A percentile compares a stretch with the other conserved stretches of the same genome.
Evolutionary conservation across 225 moss, liverwort and hornwort genomes (phyloP).

Genomic region (Marchantia polymorpha): DNA sequence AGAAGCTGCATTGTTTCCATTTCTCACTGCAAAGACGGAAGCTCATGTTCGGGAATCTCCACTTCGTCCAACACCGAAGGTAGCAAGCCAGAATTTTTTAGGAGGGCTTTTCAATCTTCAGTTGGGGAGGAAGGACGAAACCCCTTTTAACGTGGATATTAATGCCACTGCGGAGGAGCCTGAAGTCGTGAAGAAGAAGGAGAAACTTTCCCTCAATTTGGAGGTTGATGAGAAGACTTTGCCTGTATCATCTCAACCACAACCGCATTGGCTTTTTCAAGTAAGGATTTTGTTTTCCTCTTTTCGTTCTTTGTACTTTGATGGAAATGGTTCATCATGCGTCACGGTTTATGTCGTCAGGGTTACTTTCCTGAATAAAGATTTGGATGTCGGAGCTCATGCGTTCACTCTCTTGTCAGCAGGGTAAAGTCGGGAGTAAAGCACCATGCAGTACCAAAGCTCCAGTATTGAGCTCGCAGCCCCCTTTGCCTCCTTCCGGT

Average conservation of each 20-base stretch:
- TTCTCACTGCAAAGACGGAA: slow-evolving; percentile 36
- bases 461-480: slow-evolving; percentile 26
- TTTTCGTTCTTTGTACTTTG: neutral
- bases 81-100: slow-evolving; percentile 33
- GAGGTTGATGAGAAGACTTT: slow-evolving; percentile 38
- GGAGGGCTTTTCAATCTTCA: slow-evolving; percentile 53
- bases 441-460: slow-evolving; percentile 28
- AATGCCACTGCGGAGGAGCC: slow-evolving; percentile 17
- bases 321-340: neutral
- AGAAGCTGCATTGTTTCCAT: slow-evolving; percentile 37
- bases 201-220: slow-evolving; percentile 36
- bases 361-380: neutral
- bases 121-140: slow-evolving; percentile 38
- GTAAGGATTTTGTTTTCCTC: slow-evolving; percentile 13
- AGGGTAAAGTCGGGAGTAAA: slow-evolving; percentile 30
- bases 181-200: slow-evolving; percentile 25
- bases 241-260: slow-evolving; percentile 16
- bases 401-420: neutral
- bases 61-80: slow-evolving; percentile 42
- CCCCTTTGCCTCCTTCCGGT: slow-evolving; percentile 31
- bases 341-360: neutral
- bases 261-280: slow-evolving; percentile 44
- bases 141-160: slow-evolving; percentile 11
- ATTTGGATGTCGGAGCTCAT: neutral
- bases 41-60: slow-evolving; percentile 32